Base-by-base conservation (phyloP, 2,329 filamentous ascomycete species). In the Ophiostoma sp. region DNA sequence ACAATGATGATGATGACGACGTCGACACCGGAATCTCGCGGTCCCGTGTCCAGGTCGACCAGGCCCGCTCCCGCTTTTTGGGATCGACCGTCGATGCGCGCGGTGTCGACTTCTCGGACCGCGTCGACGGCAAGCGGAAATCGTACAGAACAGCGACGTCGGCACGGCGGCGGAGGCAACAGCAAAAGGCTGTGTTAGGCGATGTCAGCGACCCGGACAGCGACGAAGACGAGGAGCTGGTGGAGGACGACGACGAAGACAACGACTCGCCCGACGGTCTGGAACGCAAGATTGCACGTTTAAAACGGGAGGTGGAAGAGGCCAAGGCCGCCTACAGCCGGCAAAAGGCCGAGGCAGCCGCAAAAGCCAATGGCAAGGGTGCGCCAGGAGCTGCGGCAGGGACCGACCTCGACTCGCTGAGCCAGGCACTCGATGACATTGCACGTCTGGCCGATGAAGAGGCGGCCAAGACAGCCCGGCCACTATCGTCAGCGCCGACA, bases 91-190 rank as follows among this genome's bases (percentile, higher is more conserved):
- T 97, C 42, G 92, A 97, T 79, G 91, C 94, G 6, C 87, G 88
- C 70, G 90, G 92, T 28, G 93, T 92, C 31, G 93, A 98, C 82
- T 96, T 98, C 81, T 97, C 95, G 2, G 95, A 98, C 82, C 91
- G 95, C 71, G 90, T 98, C 50, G 90, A 90, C 74, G 90, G 90
- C 64, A 95, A 95, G 81, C 89, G 93, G 75, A 93, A 92, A 82
- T 93, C 93, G 31, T 98, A 98, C 84, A 91, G 90, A 77, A 90
- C 91, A 48, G 91, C 92, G 7, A 93, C 87, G 66, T 31, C 48
- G 22, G 36, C 33, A 33, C 88, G 92, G 69, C 88, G 90, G 74
- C 88, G 90, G 76, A 87, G 89, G 70, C 57, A 42, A 52, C 64
- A 68, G 36, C 50, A 77, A 2, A 87, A 90, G 77, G 25, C 64